Conservation (phyloP, 176 grass and related monocot genomes). For the Otatea glauca region DNA sequence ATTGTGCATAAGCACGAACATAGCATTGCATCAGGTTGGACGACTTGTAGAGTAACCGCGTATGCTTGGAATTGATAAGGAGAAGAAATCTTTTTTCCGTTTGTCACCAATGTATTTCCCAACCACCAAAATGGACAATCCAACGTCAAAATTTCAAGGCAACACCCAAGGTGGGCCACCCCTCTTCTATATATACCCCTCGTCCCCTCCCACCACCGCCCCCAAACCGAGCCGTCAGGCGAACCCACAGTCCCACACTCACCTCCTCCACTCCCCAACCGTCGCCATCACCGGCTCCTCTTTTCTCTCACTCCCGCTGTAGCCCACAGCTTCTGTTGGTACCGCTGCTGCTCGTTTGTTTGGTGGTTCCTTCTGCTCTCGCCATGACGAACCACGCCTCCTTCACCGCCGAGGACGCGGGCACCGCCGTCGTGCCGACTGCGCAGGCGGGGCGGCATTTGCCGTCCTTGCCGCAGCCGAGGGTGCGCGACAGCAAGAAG, state of each 20-base stretch:
- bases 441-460: conserved; percentile 36
- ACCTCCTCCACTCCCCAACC: neutral
- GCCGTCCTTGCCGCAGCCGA: conserved; percentile 22
- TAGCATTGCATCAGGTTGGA: neutral
- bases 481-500: conserved; percentile 44
- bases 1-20: fast-evolving
- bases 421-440: conserved; percentile 28
- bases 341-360: neutral
- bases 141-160: neutral
- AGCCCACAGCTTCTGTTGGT: neutral
- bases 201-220: neutral
- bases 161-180: neutral
- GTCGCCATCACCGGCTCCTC: conserved; percentile 4
- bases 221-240: neutral
- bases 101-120: neutral
- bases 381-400: conserved; percentile 64
- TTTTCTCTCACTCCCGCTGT: neutral
- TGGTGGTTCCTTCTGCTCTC: neutral
- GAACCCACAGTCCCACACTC: neutral
- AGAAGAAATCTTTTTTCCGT: neutral
- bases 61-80: neutral
- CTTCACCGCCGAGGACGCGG: conserved; percentile 50
- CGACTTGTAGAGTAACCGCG: neutral
- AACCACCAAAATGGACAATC: neutral
- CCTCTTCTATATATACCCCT: conserved; percentile 44